A percentile compares a stretch with the other conserved stretches of the same genome.
These are phyloP conservation scores for Ogataea wickerhamii DNA, from an alignment of 805 yeast genomes.

Conservation along the genomic window DNA sequence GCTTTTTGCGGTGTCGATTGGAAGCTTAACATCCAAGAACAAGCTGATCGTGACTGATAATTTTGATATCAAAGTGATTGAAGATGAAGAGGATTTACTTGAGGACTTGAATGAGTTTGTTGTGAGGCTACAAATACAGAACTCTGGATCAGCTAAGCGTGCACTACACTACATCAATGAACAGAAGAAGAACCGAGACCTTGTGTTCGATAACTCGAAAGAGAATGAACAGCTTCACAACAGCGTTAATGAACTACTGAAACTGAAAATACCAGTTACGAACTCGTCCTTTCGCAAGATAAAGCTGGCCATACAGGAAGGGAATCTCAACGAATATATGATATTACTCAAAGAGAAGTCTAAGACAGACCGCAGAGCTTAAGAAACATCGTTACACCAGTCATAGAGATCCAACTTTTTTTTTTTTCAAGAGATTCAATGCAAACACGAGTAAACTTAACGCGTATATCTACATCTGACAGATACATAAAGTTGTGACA, in stretches of 20 bases:
- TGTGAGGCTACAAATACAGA: constrained; percentile 26
- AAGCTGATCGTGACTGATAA: constrained; percentile 20
- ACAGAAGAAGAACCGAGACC: constrained; percentile 8
- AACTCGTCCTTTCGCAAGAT: constrained; percentile 19
- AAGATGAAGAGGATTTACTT: constrained; percentile 29
- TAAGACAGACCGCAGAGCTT: constrained; percentile 26
- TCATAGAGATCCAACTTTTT: too few relatives aligned
- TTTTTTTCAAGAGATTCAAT: too few relatives aligned
- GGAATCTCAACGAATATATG: constrained; percentile 27
- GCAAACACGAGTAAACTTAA: too few relatives aligned
- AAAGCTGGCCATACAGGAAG: constrained; percentile 22
- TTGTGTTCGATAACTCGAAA: constrained; percentile 9
- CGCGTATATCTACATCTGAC: too few relatives aligned
- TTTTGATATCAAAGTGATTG: constrained; percentile 23
- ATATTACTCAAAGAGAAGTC: constrained; percentile 27
- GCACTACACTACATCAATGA: constrained; percentile 10
- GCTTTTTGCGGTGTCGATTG: constrained; percentile 16
- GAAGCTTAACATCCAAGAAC: constrained; percentile 12
- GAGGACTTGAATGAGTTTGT: constrained; percentile 22
- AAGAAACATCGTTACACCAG: too few relatives aligned
- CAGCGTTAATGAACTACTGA: constrained; percentile 23
- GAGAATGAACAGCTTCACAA: constrained; percentile 16
- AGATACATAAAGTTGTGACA: too few relatives aligned
- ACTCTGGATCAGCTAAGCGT: constrained; percentile 20
- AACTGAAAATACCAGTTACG: constrained; percentile 21